Evolutionary conservation across 176 grass and related monocot species (phyloP).

Genomic region (Zoysia japonica): DNA sequence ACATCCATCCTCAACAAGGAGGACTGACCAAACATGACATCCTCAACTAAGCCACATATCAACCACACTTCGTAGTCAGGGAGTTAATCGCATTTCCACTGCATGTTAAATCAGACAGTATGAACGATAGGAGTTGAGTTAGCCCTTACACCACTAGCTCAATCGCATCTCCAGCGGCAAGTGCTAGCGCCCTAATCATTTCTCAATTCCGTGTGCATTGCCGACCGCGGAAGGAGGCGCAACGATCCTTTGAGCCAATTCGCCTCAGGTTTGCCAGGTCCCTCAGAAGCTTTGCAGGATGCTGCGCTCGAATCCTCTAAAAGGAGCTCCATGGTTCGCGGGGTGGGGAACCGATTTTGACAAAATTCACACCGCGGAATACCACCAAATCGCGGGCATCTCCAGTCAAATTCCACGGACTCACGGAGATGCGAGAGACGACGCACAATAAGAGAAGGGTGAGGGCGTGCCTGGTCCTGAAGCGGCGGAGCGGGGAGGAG

Average conservation of each 20-base stretch:
- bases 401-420: background rate
- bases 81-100: background rate
- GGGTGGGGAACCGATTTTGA: background rate
- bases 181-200: background rate
- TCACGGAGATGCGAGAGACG: no score
- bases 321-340: background rate
- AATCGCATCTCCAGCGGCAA: background rate
- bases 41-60: no score
- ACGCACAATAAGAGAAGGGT: no score
- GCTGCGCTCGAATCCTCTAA: background rate
- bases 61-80: background rate
- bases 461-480: conserved; percentile 61
- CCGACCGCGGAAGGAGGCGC: background rate
- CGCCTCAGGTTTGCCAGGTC: background rate
- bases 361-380: background rate
- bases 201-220: background rate
- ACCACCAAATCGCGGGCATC: background rate
- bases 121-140: background rate
- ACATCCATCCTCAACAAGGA: no score
- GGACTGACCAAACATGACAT: no score
- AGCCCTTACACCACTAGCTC: background rate
- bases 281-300: background rate
- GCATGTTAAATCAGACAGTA: background rate
- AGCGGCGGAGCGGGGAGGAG: conserved; percentile 39
- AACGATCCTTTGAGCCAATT: background rate